Evolutionary conservation across 305 asterid genomes (phyloP).

Genomic region (Fraxinus sp.): DNA sequence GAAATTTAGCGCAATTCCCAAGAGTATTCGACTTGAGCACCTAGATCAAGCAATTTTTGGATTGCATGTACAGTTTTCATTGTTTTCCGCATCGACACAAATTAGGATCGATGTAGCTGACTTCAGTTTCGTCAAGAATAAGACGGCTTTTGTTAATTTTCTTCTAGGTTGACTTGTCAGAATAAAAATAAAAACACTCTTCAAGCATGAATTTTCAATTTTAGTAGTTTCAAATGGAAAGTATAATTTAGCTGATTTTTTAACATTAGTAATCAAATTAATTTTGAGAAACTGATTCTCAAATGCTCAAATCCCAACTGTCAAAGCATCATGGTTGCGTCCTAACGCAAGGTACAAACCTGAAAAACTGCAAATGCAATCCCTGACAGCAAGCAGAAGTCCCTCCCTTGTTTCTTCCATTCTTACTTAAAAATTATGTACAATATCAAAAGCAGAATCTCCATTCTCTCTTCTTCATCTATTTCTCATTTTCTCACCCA

Average conservation of each 20-base stretch:
- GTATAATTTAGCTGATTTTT: background rate
- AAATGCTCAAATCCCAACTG: background rate
- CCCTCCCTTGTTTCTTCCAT: background rate
- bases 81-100: background rate
- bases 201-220: background rate
- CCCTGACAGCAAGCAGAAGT: background rate
- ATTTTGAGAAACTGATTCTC: background rate
- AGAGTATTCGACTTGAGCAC: background rate
- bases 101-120: background rate
- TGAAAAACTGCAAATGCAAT: background rate
- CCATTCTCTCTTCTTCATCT: background rate
- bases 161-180: background rate
- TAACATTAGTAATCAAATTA: background rate
- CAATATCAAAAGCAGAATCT: background rate
- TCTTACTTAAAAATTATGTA: background rate
- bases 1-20: background rate
- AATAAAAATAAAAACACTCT: too few species aligned
- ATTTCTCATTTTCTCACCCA: background rate
- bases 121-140: background rate
- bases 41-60: background rate
- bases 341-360: background rate
- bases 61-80: background rate
- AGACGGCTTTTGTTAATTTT: background rate
- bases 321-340: background rate
- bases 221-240: background rate